Conservation (phyloP, 129 eudicot species). For the Flaveria trinervia region DNA sequence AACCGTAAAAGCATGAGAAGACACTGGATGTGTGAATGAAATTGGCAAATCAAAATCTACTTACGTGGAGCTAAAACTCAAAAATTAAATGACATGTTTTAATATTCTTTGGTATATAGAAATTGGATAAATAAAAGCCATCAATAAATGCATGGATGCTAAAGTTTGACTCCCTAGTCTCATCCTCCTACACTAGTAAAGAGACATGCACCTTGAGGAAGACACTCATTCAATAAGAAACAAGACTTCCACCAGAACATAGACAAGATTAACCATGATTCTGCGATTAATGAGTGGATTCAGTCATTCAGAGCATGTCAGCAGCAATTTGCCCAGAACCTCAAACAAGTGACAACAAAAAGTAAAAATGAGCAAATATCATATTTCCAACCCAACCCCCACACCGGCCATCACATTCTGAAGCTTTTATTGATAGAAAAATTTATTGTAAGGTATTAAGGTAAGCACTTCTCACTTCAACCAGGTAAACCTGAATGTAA, state of each 20-base stretch:
- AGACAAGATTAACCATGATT: constrained; percentile 9
- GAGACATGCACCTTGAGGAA: constrained; percentile 23
- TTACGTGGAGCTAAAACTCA: background rate
- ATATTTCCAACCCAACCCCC: background rate
- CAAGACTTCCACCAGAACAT: constrained; percentile 27
- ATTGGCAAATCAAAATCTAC: background rate
- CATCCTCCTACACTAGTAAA: background rate
- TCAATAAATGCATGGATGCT: constrained; percentile 11
- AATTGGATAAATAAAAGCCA: constrained; percentile 2
- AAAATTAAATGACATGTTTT: background rate
- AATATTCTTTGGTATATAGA: background rate
- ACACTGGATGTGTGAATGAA: background rate
- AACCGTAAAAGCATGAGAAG: background rate
- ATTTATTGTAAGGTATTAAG: background rate
- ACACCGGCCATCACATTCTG: background rate
- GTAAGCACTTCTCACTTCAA: constrained; percentile 1
- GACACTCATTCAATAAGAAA: constrained; percentile 27
- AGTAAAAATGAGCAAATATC: background rate
- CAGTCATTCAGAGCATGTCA: background rate
- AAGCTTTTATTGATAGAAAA: background rate
- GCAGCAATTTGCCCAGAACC: background rate
- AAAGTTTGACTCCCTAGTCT: constrained; percentile 20
- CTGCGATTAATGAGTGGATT: constrained; percentile 6
- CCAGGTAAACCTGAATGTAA: background rate
- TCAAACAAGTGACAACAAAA: constrained; percentile 1